phyloP scores from a whole-genome alignment of 306 rosid species.

The Arachis stenosperma region DNA sequence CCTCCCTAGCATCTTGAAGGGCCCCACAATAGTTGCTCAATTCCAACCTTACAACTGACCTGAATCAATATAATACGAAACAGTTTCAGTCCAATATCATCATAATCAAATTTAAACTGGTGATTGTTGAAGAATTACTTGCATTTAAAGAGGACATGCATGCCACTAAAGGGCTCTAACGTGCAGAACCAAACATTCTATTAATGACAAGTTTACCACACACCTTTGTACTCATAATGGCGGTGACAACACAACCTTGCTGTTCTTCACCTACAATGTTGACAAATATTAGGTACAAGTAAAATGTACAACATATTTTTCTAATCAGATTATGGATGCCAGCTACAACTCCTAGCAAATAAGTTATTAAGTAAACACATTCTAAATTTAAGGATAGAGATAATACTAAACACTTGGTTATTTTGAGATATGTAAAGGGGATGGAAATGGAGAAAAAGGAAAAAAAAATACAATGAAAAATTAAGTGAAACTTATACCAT shows the following conservation, averaged over 20 bases:
- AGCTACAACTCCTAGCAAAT: not conserved
- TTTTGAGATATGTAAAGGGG: constrained; percentile 8
- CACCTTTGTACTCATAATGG: constrained; percentile 47
- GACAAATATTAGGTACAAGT: constrained; percentile 13
- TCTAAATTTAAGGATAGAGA: constrained; percentile 16
- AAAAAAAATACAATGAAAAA: constrained; percentile 30
- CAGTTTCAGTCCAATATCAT: not conserved
- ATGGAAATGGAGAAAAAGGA: not conserved
- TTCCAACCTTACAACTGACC: constrained; percentile 75
- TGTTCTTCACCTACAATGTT: constrained; percentile 43
- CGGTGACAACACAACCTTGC: constrained; percentile 43
- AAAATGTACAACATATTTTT: constrained; percentile 9
- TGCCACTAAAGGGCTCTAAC: constrained; percentile 67
- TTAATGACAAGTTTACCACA: not conserved
- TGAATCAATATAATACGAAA: constrained; percentile 33
- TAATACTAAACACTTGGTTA: not conserved
- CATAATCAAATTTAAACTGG: not conserved
- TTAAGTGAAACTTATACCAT: constrained; percentile 48
- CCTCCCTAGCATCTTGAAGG: constrained; percentile 72
- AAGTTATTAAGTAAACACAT: not conserved
- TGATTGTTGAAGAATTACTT: constrained; percentile 46
- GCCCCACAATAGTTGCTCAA: constrained; percentile 66
- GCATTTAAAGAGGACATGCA: constrained; percentile 62
- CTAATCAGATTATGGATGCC: constrained; percentile 4
- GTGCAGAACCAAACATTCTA: too few species aligned